Evolutionary conservation across 2,329 filamentous ascomycete species (phyloP), one percentile per base, ranked within the genome.

Genomic region (Microcera coccophila): DNA sequence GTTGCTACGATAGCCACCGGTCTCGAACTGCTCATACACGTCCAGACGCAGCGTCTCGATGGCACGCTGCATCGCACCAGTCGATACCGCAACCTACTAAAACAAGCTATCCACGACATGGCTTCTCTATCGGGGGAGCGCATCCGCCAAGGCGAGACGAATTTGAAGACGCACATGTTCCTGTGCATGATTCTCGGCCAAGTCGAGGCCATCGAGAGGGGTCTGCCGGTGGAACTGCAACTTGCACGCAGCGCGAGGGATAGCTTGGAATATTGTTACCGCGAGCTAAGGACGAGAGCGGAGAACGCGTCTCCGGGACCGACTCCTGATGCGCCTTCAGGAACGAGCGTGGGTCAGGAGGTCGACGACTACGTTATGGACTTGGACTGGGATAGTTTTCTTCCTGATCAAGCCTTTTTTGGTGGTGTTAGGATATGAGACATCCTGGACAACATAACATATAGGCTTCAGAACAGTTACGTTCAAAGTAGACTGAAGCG

Each of bases 141-240:
- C 2, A 61, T 72, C 31, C 55, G 56, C 1, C 50, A 60, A 9
- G 67, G 64, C 4, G 71, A 74, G 47, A 73, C 69, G 2, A 74
- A 72, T 17, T 61, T 72, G 36, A 73, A 73, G 53, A 58, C 51
- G 1, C 63, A 69, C 29, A 57, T 72, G 48, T 69, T 72, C 36
- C 41, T 69, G 3, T 54, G 47, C 7, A 67, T 71, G 55, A 58
- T 68, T 2, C 37, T 69, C 8, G 68, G 63, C 0, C 66, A 74
- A 40, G 58, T 66, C 2, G 64, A 69, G 38, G 65, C 66, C 3
- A 51, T 59, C 3, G 63, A 67, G 26, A 45, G 36, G 5, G 60
- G 53, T 4, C 24, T 16, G 11, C 16, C 54, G 7, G 47, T 44
- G 19, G 61, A 67, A 26, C 22, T 53, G 9, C 44, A 40, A 5